A percentile compares a stretch with the other conserved stretches of the same genome.
phyloP scores from a whole-genome alignment of 2,329 filamentous ascomycete species.

The Aspergillus glaucus region DNA sequence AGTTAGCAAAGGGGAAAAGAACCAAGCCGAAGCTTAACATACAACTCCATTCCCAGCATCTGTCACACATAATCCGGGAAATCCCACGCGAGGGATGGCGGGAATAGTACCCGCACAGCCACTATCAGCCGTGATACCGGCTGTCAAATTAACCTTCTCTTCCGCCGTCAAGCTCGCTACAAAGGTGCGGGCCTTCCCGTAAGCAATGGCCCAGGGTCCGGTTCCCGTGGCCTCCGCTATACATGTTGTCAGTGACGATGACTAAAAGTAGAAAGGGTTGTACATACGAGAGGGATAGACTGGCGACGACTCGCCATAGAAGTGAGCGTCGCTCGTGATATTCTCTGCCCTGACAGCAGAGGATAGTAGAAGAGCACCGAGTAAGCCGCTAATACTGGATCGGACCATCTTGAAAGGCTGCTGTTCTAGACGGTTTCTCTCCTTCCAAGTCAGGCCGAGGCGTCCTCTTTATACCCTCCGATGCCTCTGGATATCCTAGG shows the following conservation, averaged over 20 bases:
- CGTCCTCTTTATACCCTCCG: not conserved
- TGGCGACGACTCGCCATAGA: conserved; percentile 19
- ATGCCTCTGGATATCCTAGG: not conserved
- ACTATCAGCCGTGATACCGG: conserved; percentile 16
- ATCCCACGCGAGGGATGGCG: conserved; percentile 24
- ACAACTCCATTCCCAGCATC: conserved; percentile 39
- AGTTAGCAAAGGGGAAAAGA: not conserved
- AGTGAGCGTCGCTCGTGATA: conserved; percentile 16
- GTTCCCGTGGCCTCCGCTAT: conserved; percentile 19
- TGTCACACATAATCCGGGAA: conserved; percentile 35
- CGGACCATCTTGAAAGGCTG: not conserved
- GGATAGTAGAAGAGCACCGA: conserved; percentile 5
- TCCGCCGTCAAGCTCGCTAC: conserved; percentile 36
- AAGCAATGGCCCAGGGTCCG: conserved; percentile 31
- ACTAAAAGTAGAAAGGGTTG: accelerated
- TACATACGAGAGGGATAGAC: conserved; percentile 19
- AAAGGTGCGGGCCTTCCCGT: conserved; percentile 32
- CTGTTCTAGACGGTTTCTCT: not conserved
- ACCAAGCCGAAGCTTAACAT: not conserved
- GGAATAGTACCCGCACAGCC: conserved; percentile 29
- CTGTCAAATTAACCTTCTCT: conserved; percentile 36
- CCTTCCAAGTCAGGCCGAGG: not conserved
- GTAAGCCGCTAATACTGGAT: not conserved
- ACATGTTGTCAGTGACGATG: not conserved
- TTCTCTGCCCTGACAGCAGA: conserved; percentile 11